Conservation (phyloP, 768 basidiomycete species). For the Strobilomyces echinocephalus region DNA sequence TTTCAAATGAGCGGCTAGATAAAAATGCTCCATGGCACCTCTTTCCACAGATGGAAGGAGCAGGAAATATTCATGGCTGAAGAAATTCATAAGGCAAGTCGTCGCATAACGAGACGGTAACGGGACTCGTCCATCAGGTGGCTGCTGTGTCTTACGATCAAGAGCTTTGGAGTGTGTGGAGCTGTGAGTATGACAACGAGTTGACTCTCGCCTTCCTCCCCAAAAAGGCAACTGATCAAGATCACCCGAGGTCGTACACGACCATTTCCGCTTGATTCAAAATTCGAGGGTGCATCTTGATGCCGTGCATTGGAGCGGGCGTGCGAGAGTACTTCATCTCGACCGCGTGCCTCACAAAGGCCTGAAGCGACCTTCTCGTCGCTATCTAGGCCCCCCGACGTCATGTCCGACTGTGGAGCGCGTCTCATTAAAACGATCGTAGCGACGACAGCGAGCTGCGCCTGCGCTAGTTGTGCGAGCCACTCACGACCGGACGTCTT, state of each 20-base stretch:
- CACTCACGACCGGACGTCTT: no score
- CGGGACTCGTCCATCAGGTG: not conserved
- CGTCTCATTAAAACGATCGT: not conserved
- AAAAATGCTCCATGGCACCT: conserved; percentile 6
- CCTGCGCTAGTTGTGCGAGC: no score
- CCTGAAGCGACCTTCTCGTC: conserved; percentile 3
- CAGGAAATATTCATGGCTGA: not conserved
- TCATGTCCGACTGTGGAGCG: conserved; percentile 3
- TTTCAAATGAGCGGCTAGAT: conserved; percentile 3
- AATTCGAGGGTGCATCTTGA: conserved; percentile 8
- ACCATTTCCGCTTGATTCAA: conserved; percentile 14
- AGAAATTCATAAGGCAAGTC: not conserved
- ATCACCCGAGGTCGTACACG: conserved; percentile 8
- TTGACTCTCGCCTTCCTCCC: not conserved
- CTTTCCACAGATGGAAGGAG: conserved; percentile 2
- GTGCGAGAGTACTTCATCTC: conserved; percentile 10
- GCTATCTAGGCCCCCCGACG: conserved; percentile 5
- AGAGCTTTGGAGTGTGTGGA: conserved; percentile 3
- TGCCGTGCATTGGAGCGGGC: conserved; percentile 10
- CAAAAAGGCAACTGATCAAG: conserved; percentile 17
- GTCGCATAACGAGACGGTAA: not conserved
- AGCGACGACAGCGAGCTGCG: not conserved
- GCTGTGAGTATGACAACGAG: not conserved
- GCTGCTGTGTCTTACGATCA: not conserved
- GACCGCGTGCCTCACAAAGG: not conserved